phyloP scores from a whole-genome alignment of 441 rosid genomes.

The Euphorbia celastroides region DNA sequence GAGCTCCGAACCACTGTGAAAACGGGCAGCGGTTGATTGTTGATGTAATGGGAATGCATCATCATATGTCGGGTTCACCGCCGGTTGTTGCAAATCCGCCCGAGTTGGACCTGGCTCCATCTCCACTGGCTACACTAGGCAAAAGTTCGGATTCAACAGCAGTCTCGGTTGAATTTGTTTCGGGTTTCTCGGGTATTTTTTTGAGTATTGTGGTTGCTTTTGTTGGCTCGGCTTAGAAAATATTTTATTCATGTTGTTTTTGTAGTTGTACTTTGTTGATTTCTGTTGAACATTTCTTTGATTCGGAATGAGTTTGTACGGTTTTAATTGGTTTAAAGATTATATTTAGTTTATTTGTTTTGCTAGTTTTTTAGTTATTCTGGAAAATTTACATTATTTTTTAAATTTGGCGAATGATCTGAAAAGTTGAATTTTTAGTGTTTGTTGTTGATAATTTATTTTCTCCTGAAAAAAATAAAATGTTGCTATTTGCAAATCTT shows the following conservation, averaged over 20 bases:
- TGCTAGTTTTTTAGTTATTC: too few species aligned
- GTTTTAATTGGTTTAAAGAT: not conserved
- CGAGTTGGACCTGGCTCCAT: constrained; percentile 24
- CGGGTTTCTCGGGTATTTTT: constrained; percentile 9
- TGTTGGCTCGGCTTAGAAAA: constrained; percentile 6
- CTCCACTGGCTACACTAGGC: constrained; percentile 16
- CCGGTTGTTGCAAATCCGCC: constrained; percentile 40
- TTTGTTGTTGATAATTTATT: too few species aligned
- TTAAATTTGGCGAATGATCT: not conserved
- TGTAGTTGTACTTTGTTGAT: not conserved
- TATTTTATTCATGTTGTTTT: not conserved
- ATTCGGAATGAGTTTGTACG: not conserved
- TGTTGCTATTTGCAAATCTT: too few species aligned
- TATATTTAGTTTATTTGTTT: not conserved
- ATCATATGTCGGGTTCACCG: constrained; percentile 27
- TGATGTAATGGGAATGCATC: constrained; percentile 68
- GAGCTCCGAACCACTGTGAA: constrained; percentile 49
- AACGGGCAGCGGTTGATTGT: constrained; percentile 67
- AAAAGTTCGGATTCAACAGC: constrained; percentile 26
- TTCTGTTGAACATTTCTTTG: not conserved
- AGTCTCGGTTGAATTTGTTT: constrained; percentile 11
- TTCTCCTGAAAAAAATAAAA: too few species aligned
- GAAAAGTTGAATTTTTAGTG: too few species aligned
- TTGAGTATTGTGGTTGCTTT: not conserved
- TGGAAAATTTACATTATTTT: not conserved